Conservation (phyloP, 805 yeast species). For the Lipomyces oligophaga region DNA sequence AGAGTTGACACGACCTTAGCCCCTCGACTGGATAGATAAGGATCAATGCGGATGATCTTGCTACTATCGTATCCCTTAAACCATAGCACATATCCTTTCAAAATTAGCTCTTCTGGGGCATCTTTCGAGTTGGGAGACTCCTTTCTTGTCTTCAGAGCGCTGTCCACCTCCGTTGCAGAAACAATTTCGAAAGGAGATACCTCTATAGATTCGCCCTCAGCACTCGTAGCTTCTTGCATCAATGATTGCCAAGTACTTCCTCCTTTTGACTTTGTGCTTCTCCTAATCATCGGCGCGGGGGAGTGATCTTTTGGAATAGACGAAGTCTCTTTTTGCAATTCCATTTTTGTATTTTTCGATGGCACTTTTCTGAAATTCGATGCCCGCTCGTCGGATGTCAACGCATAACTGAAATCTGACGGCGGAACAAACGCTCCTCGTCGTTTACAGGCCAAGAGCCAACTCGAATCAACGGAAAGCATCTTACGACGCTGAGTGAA, state of each 20-base stretch:
- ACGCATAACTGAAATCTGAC: conserved; percentile 36
- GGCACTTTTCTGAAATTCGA: conserved; percentile 2
- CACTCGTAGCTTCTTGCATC: conserved; percentile 6
- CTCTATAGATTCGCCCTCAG: not conserved
- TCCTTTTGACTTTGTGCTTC: conserved; percentile 6
- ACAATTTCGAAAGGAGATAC: conserved; percentile 5
- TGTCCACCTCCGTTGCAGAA: not conserved
- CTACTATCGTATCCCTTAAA: conserved; percentile 5
- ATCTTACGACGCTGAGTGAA: conserved; percentile 43
- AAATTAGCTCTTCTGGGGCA: conserved; percentile 4
- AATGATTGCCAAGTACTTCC: conserved; percentile 22
- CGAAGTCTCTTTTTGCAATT: not conserved
- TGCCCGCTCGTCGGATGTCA: conserved; percentile 7
- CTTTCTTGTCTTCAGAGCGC: not conserved
- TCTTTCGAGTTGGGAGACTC: conserved; percentile 1
- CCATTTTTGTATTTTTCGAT: not conserved
- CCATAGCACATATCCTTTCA: conserved; percentile 6
- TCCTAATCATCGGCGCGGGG: not conserved
- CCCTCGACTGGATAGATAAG: conserved; percentile 22
- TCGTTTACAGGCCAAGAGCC: conserved; percentile 44
- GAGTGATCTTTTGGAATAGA: not conserved
- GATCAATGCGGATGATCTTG: conserved; percentile 7
- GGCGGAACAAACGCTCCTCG: conserved; percentile 16
- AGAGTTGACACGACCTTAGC: conserved; percentile 3
- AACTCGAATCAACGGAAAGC: conserved; percentile 43